These are phyloP conservation scores for Ascochyta clinopodiicola DNA, from an alignment of 2,329 filamentous ascomycete species.

Conservation along the genomic window DNA sequence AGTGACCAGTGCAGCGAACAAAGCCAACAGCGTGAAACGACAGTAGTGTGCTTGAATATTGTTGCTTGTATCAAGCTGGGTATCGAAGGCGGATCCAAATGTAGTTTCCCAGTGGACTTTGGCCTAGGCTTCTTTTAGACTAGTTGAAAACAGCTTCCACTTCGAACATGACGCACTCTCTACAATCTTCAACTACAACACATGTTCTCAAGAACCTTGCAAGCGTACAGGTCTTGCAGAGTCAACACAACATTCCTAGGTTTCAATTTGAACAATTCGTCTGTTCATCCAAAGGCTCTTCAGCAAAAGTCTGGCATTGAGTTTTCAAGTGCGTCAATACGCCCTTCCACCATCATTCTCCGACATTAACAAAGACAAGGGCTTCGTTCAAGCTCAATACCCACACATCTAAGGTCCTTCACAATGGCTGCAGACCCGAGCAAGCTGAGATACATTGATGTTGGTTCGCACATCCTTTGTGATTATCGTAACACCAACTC, in stretches of 20 bases:
- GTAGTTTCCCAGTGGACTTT: not conserved
- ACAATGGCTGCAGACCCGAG: constrained; percentile 19
- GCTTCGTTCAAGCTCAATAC: not conserved
- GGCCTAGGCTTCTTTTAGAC: not conserved
- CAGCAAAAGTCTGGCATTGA: not conserved
- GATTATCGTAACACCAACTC: constrained; percentile 13
- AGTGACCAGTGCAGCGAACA: not conserved
- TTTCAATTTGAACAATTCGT: not conserved
- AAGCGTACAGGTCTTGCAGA: not conserved
- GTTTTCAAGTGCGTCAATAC: constrained; percentile 21
- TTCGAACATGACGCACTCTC: constrained; percentile 14
- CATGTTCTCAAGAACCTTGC: constrained; percentile 19
- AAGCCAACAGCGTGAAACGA: not conserved
- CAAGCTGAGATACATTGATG: constrained; percentile 51
- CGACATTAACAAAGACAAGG: not conserved
- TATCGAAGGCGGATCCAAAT: not conserved
- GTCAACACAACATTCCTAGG: not conserved
- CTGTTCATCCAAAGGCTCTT: not conserved
- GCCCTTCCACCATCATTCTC: not conserved
- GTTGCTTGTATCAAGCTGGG: not conserved
- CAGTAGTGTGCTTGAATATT: not conserved
- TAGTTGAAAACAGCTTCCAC: not conserved
- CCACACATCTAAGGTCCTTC: not conserved
- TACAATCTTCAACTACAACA: constrained; percentile 7
- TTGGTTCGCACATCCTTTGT: constrained; percentile 42